Conservation (phyloP, 176 grass and related monocot genomes). For the Oryza meyeriana region DNA sequence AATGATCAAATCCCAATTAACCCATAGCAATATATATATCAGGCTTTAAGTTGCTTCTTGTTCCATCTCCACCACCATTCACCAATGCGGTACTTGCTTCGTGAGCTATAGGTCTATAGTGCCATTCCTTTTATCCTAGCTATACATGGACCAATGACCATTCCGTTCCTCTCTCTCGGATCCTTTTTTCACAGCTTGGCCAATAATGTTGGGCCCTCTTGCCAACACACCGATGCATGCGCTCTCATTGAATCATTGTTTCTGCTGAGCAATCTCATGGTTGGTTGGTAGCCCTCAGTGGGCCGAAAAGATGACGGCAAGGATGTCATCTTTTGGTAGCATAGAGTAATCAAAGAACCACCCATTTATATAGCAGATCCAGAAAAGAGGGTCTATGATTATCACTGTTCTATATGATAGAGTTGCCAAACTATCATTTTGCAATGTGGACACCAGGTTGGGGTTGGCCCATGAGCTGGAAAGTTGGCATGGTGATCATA, state of each 20-base stretch:
- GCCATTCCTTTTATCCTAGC: not conserved
- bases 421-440: not conserved
- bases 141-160: not conserved
- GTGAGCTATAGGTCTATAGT: not conserved
- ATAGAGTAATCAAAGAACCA: not conserved
- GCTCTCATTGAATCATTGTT: slow-evolving; percentile 18
- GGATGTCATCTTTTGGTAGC: not conserved
- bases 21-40: not conserved
- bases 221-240: slow-evolving; percentile 28
- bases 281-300: slow-evolving; percentile 21
- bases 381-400: slow-evolving; percentile 1
- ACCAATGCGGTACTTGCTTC: not conserved
- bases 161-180: not conserved
- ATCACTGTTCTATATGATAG: not conserved
- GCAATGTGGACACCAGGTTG: slow-evolving; percentile 22
- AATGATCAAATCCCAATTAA: not conserved
- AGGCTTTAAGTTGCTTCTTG: not conserved
- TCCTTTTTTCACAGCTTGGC: slow-evolving; percentile 6
- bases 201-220: slow-evolving; percentile 17
- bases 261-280: not conserved
- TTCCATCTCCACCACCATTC: not conserved
- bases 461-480: slow-evolving; percentile 32
- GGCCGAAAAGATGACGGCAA: slow-evolving; percentile 1
- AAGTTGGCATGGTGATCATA: not conserved
- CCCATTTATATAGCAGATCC: not conserved